Percentiles rank a stretch among this genome's conserved stretches.
phyloP scores from a whole-genome alignment of 2,329 filamentous ascomycete species.

The Ciborinia camelliae region DNA sequence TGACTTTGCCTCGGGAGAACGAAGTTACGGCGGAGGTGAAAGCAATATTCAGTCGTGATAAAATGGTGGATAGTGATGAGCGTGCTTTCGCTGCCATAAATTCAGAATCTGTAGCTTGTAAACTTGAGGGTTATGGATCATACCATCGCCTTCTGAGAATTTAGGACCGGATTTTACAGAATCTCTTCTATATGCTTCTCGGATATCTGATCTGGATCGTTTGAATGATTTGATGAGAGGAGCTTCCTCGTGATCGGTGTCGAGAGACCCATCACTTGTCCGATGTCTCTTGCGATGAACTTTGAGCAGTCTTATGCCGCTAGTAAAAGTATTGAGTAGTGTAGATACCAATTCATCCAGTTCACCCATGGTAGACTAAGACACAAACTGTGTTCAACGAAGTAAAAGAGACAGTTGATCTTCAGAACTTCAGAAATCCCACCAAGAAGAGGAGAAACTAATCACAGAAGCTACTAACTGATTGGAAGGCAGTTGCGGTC shows the following conservation, averaged over 20 bases:
- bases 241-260: conserved; percentile 29
- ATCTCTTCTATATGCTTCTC: conserved; percentile 43
- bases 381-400: not conserved
- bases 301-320: conserved; percentile 36
- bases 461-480: not conserved
- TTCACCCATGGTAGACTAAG: conserved; percentile 37
- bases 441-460: not conserved
- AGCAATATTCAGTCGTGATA: conserved; percentile 44
- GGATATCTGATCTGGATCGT: conserved; percentile 38
- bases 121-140: conserved; percentile 27
- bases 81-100: conserved; percentile 31
- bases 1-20: conserved; percentile 38
- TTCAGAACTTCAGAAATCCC: not conserved
- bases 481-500: not conserved
- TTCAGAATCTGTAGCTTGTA: conserved; percentile 4
- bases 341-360: conserved; percentile 46
- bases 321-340: conserved; percentile 47
- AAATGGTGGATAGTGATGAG: conserved; percentile 37
- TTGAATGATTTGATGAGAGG: conserved; percentile 39
- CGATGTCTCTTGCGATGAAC: conserved; percentile 40
- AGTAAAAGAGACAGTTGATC: not conserved
- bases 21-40: conserved; percentile 43
- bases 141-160: conserved; percentile 50
- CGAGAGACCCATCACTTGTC: not conserved
- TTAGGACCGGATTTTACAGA: conserved; percentile 43